Conservation (phyloP, 176 grass and related monocot species). For the Bromus sterilis region DNA sequence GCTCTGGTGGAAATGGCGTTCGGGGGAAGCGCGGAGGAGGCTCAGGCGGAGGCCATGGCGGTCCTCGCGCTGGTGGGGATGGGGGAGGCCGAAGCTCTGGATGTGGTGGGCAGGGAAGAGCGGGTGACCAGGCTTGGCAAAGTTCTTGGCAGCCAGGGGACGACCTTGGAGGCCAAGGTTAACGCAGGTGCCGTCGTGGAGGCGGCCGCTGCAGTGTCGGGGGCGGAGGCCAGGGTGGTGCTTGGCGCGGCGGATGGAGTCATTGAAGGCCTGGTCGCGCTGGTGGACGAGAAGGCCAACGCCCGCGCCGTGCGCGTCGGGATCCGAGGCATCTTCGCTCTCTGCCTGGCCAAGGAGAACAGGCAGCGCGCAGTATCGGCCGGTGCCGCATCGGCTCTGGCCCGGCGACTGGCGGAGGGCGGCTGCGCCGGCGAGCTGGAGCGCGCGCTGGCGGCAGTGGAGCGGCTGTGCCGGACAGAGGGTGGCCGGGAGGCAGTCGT, state of each 20-base stretch:
- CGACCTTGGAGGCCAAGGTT: slow-evolving; percentile 40
- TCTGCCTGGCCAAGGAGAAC: slow-evolving; percentile 91
- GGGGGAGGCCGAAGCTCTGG: slow-evolving; percentile 66
- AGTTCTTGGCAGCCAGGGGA: slow-evolving; percentile 2
- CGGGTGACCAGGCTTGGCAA: slow-evolving; percentile 44
- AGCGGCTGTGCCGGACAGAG: slow-evolving; percentile 75
- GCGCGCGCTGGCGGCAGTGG: slow-evolving; percentile 66
- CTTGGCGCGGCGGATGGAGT: slow-evolving; percentile 37
- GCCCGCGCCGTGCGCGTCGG: slow-evolving; percentile 74
- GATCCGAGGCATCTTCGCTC: slow-evolving; percentile 59
- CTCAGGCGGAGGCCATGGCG: slow-evolving; percentile 62
- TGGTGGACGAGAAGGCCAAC: slow-evolving; percentile 53
- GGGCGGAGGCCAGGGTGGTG: slow-evolving; percentile 39
- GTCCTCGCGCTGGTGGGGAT: slow-evolving; percentile 60
- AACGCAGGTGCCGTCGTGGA: slow-evolving; percentile 77
- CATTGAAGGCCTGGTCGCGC: slow-evolving; percentile 52
- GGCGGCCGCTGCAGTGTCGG: slow-evolving; percentile 43
- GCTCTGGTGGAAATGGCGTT: slow-evolving; percentile 66
- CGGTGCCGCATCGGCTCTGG: slow-evolving; percentile 46
- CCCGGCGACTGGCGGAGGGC: slow-evolving; percentile 35
- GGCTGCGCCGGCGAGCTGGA: slow-evolving; percentile 32
- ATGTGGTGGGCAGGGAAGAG: slow-evolving; percentile 40
- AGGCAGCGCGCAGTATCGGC: slow-evolving; percentile 44
- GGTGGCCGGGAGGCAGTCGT: slow-evolving; percentile 70
- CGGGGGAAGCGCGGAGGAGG: slow-evolving; percentile 24